Base-by-base conservation (phyloP, 768 basidiomycete species). In the Chlorophyllum brunneum region DNA sequence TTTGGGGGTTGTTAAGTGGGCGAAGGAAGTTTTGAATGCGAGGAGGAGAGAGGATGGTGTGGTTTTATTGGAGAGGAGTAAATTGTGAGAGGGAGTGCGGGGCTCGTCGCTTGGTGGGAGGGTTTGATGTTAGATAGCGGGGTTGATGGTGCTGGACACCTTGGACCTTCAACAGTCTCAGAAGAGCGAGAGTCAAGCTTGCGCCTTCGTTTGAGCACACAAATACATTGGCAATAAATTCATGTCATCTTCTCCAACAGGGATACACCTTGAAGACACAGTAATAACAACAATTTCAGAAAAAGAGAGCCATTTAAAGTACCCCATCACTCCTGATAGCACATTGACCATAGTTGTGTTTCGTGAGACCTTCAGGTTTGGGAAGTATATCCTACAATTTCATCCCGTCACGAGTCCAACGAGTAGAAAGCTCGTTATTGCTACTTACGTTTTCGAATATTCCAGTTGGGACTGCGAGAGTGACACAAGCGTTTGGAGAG, bases 401-500 rank as follows among this genome's bases (percentile, higher is more conserved):
- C 15, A 23, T 33, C 13, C 18, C 27, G 16, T 11, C 15, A 26
- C 50, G 3, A 39, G 33, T 24, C 37, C 18, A 24, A 27, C 53
- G 33, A 48, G 20, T 5, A 27, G 8, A 29, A 26, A 20, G 20
- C 38, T 16, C 23, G 30, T 43, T 10, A 48, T 37, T 11, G 4
- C n/a, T n/a, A 59, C 80, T 56, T 43, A 85, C 85, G 59, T 81
- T 75, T 36, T 87, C 83, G 59, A 91, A 91, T 54, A 91, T 91
- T 2, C 80, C 86, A n/a, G 84, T 74, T 3, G 88, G 88, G 3
- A 91, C 72, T 0, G 77, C 86, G 18, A 91, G 67, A 0, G 86
- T 88, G 4, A 88, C 85, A 58, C 86, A 87, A 1, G 87, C 86
- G 58, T 89, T 89, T 1, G 87, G 86, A 3, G 84, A 85, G 64